Evolutionary conservation across 1,139 yeast genomes (phyloP), one percentile per base, ranked within the genome.

Genomic region (Candida sp.): DNA sequence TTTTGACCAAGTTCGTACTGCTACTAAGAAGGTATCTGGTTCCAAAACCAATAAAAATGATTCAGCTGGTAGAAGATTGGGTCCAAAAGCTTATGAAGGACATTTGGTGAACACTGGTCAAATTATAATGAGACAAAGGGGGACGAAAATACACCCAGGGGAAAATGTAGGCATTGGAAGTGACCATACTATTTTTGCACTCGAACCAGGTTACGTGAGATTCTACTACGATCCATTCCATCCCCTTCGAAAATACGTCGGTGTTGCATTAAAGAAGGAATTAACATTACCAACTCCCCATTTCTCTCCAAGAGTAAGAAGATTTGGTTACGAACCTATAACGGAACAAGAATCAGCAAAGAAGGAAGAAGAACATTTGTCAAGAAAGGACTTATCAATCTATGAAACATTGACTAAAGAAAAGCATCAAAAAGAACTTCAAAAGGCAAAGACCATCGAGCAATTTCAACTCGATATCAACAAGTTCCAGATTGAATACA

Each of bases 181-280:
- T 54, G 99, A 93, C 63, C 98, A 91, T 62, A 93, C 99, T 3
- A 79, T 93, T 33, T 90, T 76, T 66, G 97, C 99, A 2, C 61
- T 75, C 38, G 98, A 93, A 59, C 97, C 97, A 2, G 99, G 99
- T 22, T 90, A 73, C 62, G 97, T 93, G 40, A 79, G 95, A 52
- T 93, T 81, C 67, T 93, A 93, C 64, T 72, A 82, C 51, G 97
- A 93, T 68, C 99, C 99, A n/a, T 91, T 91, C 75, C 99, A 93
- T 60, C 97, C 98, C 36, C 80, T 82, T 60, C 81, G 98, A 63
- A 86, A 85, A 61, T 87, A 87, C 58, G 89, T 90, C 45, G 99
- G 99, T 35, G 83, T 93, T 42, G 91, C 96, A 1, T 74, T 93
- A 47, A 72, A 72, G 39, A 75, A 77, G 50, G 85, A 82, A 4